phyloP scores from a whole-genome alignment of 2,329 filamentous ascomycete genomes.

The Aspergillus tamarii region DNA sequence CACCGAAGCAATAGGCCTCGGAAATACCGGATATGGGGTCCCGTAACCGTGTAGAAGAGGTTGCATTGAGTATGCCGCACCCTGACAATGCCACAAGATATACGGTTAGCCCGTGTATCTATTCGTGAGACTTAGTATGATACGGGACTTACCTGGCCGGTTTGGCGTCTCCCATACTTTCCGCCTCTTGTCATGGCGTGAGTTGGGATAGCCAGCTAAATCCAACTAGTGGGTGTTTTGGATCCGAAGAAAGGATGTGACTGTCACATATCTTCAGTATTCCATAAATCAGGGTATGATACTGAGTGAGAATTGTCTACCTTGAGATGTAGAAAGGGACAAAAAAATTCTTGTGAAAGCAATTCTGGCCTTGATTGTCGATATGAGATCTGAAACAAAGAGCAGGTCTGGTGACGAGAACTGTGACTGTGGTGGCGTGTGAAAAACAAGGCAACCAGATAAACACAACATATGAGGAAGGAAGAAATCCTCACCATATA shows the following conservation, averaged over 20 bases:
- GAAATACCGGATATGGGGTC: neutral
- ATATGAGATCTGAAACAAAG: neutral
- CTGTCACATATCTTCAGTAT: neutral
- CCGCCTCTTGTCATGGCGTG: neutral
- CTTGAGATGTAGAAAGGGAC: neutral
- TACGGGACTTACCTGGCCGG: neutral
- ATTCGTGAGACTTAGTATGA: neutral
- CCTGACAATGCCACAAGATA: neutral
- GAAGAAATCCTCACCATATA: neutral
- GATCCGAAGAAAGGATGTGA: neutral
- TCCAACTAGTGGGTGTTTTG: neutral
- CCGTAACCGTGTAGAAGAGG: neutral
- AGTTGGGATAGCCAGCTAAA: neutral
- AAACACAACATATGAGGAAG: neutral
- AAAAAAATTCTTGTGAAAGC: neutral
- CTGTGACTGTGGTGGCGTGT: neutral
- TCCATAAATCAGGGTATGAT: neutral
- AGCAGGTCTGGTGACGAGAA: neutral
- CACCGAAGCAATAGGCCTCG: neutral
- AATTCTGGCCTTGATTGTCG: neutral
- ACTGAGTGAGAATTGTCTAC: neutral
- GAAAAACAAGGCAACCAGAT: neutral
- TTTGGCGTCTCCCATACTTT: neutral
- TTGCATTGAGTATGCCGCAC: neutral
- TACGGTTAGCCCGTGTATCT: neutral